Conservation (phyloP, 192 early-diverging fungal species). For the Dimargaris cristalligena region DNA sequence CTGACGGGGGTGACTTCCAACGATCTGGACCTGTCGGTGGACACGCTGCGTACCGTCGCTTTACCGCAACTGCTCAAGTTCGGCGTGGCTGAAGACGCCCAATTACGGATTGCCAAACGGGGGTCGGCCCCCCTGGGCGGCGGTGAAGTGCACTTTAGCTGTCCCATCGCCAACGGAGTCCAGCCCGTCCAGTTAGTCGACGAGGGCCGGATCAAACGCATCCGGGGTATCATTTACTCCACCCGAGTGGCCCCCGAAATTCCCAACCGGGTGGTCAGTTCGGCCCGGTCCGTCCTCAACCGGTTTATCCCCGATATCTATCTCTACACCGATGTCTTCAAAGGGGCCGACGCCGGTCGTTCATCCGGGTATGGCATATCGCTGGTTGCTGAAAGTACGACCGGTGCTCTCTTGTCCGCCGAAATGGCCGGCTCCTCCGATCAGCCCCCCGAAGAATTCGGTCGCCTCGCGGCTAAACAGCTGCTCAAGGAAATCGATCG, state of each 20-base stretch:
- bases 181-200: conserved; percentile 70
- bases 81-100: conserved; percentile 68
- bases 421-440: conserved; percentile 66
- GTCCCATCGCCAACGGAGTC: conserved; percentile 61
- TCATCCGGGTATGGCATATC: conserved; percentile 86
- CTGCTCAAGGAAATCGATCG: conserved; percentile 72
- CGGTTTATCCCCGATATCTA: conserved; percentile 94
- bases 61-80: conserved; percentile 71
- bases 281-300: conserved; percentile 72
- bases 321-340: conserved; percentile 93
- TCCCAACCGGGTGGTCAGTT: conserved; percentile 82
- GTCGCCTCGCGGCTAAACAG: conserved; percentile 50
- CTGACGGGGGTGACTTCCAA: conserved; percentile 87
- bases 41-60: conserved; percentile 77
- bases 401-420: conserved; percentile 62
- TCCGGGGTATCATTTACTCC: conserved; percentile 88
- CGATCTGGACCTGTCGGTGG: conserved; percentile 81
- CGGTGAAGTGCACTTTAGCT: conserved; percentile 75
- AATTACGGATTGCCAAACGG: conserved; percentile 76
- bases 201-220: conserved; percentile 71
- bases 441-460: conserved; percentile 84
- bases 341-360: conserved; percentile 82
- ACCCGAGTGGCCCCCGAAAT: conserved; percentile 88
- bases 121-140: conserved; percentile 86
- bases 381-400: conserved; percentile 84